Evolutionary conservation across 2,329 filamentous ascomycete genomes (phyloP), one percentile per base, ranked within the genome.

Genomic region (Alternaria gansuensis): DNA sequence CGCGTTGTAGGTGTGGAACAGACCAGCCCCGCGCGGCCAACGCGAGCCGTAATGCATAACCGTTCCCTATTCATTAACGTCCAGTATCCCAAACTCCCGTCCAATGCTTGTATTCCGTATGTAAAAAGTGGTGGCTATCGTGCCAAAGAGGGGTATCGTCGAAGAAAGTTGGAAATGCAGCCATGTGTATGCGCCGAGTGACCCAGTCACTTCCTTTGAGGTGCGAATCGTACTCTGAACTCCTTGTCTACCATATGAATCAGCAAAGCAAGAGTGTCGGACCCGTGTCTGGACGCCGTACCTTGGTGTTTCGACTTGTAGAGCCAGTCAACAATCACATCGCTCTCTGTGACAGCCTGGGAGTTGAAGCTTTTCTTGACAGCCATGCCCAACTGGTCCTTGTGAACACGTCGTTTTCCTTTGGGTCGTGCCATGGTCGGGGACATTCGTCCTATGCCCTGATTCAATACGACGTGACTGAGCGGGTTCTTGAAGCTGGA

Each of bases 351-450:
- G 26, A 94, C 86, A 14, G 89, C 90, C 65, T 91, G 83, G 33
- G 87, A 87, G 73, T 95, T 95, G 80, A 95, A 95, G 78, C 95
- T 90, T 75, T 92, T 93, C 64, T 91, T 84, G 48, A 93, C 89
- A 2, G 86, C 84, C 65, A 87, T 83, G 8, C 90, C 89, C 54
- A 96, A 81, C 65, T 90, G 85, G 36, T 92, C 88, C 73, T 90
- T 90, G 69, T 85, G 86, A 73, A 93, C 88, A 54, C 89, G 83
- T 51, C 88, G 81, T 69, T 87, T 83, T 45, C 87, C 82, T 65
- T 85, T 87, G 67, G 83, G 84, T 57, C 89, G 82, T 41, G 88
- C 86, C 87, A 93, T 92, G 24, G 90, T 93, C 5, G 91, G 90
- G 14, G 90, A 92, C 77, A 88, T 85, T 59, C 85, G 80, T 33